Percentiles rank a stretch among this genome's conserved stretches.
Evolutionary conservation across 1,284 basidiomycete genomes (phyloP).

Genomic region (Irpex lacteus): DNA sequence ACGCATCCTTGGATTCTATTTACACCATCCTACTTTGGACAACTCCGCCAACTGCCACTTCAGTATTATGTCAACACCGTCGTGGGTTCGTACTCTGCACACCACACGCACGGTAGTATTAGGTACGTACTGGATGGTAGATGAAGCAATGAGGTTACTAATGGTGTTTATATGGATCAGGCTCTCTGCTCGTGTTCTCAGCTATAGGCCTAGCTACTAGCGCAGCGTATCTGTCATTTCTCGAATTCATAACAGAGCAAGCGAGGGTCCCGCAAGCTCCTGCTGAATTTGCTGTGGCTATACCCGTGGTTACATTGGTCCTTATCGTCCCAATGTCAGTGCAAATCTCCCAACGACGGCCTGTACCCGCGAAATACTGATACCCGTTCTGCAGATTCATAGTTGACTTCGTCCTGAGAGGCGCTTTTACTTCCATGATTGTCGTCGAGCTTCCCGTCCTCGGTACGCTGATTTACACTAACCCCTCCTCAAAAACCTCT

Average conservation of each 20-base stretch:
- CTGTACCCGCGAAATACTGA: neutral
- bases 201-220: neutral
- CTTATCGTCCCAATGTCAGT: neutral
- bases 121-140: neutral
- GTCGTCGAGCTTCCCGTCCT: slow-evolving; percentile 26
- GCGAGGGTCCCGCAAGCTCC: neutral
- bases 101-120: neutral
- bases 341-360: neutral
- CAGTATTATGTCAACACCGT: too few species aligned
- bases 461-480: slow-evolving; percentile 12
- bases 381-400: slow-evolving; percentile 15
- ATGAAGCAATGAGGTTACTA: neutral
- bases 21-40: neutral
- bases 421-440: slow-evolving; percentile 27
- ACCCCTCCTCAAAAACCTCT: neutral
- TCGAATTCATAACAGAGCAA: neutral
- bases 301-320: neutral
- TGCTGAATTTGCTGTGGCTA: neutral
- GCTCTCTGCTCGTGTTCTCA: neutral
- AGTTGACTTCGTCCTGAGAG: slow-evolving; percentile 21
- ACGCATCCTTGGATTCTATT: too few species aligned
- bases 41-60: neutral
- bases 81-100: neutral
- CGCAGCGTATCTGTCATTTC: neutral
- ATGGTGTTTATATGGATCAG: neutral